Evolutionary conservation across 2,329 filamentous ascomycete species (phyloP), one percentile per base, ranked within the genome.

Genomic region (Thelonectria rubi): DNA sequence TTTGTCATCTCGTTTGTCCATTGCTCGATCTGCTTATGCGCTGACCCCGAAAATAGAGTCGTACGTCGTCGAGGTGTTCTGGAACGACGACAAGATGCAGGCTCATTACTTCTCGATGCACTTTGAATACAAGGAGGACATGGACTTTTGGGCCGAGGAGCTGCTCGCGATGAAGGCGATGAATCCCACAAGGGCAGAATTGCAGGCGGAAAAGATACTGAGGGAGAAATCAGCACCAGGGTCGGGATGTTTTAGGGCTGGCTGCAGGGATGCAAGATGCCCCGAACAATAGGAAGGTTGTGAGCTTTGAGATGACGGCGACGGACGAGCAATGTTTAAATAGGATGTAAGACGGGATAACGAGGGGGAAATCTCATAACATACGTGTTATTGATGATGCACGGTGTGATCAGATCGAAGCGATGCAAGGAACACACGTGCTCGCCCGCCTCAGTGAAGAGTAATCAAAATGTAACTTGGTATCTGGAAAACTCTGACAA

Each of bases 91-190:
- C 18, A 26, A 17, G 15, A n/a, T 3, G 15, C 11, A 15, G 8
- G 15, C 14, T 14, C 20, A 30, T n/a, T 47, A 47, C 45, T 47
- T 47, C 24, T 47, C 45, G 3, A 47, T 47, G 45, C 45, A 47
- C 21, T 47, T 47, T 15, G 45, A 47, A 26, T 30, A 21, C 12
- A 6, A 30, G n/a, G 24, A 47, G 26, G 45, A 47, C 15, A 47
- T 47, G 45, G n/a, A 17, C 2, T 30, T n/a, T 8, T 47, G 45
- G 45, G 14, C 21, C 5, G 14, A 14, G 1, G 45, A 21, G 26
- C 9, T 47, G 45, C 6, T 3, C 2, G 2, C 6, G 3, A n/a
- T 47, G 45, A 47, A 30, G 10, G 24, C 15, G 3, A 30, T 26
- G 12, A 47, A 47, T 15, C 20, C 11, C 21, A 26, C 45, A 15